Conservation (phyloP, 2,329 filamentous ascomycete species). For the Huntiella moniliformis region DNA sequence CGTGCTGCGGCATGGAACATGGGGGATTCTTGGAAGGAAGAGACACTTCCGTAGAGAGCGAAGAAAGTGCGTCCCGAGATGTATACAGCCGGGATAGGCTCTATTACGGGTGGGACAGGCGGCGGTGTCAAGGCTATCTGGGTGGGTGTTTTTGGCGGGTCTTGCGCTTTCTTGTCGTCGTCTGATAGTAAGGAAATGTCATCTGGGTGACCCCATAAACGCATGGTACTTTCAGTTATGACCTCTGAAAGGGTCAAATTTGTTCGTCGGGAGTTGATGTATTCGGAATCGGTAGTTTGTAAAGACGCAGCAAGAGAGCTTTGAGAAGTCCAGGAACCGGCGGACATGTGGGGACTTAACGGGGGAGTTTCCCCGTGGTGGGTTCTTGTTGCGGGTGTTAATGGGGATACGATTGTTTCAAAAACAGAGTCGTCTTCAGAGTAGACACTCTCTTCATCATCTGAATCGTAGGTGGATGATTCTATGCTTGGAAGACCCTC, state of each 20-base stretch:
- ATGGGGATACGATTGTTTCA: too few relatives aligned
- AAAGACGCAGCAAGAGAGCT: too few relatives aligned
- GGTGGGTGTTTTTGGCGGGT: not conserved
- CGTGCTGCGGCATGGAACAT: conserved; percentile 6
- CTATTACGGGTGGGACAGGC: not conserved
- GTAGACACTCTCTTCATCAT: too few relatives aligned
- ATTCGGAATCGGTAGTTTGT: too few relatives aligned
- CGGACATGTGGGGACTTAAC: too few relatives aligned
- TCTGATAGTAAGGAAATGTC: not conserved
- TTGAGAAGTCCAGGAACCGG: too few relatives aligned
- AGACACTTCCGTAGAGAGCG: conserved; percentile 7
- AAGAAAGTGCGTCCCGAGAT: conserved; percentile 8
- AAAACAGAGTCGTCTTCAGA: too few relatives aligned
- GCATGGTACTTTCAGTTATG: conserved; percentile 3
- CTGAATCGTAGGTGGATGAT: too few relatives aligned
- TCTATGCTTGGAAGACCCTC: too few relatives aligned
- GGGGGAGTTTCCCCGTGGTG: too few relatives aligned
- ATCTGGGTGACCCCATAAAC: conserved; percentile 6
- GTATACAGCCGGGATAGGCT: conserved; percentile 1
- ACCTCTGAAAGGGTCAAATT: conserved; percentile 5
- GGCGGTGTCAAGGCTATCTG: not conserved
- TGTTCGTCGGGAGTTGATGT: not conserved
- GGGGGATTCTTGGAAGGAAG: conserved; percentile 5
- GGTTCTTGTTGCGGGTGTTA: too few relatives aligned
- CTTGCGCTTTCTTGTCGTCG: not conserved